Base-by-base conservation (phyloP, 1,284 basidiomycete species). In the Fomitiporia mediterranea region DNA sequence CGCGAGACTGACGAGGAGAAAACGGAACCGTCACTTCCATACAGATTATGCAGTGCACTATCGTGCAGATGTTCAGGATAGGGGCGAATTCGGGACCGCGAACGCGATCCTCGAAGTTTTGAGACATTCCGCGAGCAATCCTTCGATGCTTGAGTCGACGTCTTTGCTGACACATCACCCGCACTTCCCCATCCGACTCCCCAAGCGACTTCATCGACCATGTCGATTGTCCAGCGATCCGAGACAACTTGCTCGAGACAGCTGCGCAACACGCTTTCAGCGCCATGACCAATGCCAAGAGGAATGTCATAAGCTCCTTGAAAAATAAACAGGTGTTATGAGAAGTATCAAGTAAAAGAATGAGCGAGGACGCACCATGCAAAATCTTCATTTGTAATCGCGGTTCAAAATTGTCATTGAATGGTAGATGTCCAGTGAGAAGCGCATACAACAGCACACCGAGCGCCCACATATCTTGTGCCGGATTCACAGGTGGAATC, bases 401-500 rank as follows among this genome's bases (percentile, higher is more conserved):
- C 0, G 92, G 93, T 68, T 97, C 94, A 66, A 91, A 98, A 0
- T 86, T 74, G 69, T 98, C 94, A 28, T 68, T 73, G 67, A 97
- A 97, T 0, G 94, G 94, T 2, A 97, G 73, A 28, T 77, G 75
- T 1, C 91, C 92, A 0, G 84, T 86, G 28, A 97, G 76, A 2
- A 97, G 76, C 3, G 87, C 84, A 65, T 93, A 91, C 0, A 97
- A 80, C 63, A 96, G 80, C 51, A 94, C 85, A 0, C 94, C 94
- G 1, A 96, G 72, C 0, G 94, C 94, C 94, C 94, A 98, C 32
- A 97, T 85, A 63, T 98, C 94, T 67, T 93, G 90, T 0, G 88
- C 82, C n/a, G 86, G 82, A 64, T 82, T 69, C 4, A 79, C 70
- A 58, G 68, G 65, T 64, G 69, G 63, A 13, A 68, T 56, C 62